phyloP scores from a whole-genome alignment of 306 rosid genomes.

The Pterocarpus santalinus region DNA sequence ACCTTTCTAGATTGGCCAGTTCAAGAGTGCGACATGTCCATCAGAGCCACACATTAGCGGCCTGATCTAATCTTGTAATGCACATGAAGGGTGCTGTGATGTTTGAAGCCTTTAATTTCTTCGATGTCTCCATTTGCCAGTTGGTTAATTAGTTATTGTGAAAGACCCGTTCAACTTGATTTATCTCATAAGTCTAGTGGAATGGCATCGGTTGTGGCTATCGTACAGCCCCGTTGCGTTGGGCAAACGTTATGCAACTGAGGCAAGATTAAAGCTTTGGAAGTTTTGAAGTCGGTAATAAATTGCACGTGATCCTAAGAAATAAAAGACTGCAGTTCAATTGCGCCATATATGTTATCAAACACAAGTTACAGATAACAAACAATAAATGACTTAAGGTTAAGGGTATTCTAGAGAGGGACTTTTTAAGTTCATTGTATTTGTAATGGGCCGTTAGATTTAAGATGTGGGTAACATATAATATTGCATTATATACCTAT shows the following conservation, averaged over 20 bases:
- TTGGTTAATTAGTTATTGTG: background rate
- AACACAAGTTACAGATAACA: background rate
- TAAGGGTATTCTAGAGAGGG: background rate
- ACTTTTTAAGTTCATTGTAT: constrained; percentile 1
- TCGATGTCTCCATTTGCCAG: background rate
- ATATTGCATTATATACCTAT: too few species aligned
- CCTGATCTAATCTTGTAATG: constrained; percentile 23
- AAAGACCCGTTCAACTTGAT: background rate
- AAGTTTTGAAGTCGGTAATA: background rate
- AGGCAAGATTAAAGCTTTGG: background rate
- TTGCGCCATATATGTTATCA: background rate
- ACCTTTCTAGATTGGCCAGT: constrained; percentile 18
- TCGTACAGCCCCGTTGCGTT: background rate
- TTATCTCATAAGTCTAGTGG: background rate
- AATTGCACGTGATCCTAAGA: background rate
- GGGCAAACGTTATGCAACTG: background rate
- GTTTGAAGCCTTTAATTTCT: background rate
- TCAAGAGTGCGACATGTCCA: constrained; percentile 32
- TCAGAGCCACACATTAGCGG: background rate
- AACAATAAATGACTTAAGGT: too few species aligned
- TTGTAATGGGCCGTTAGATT: background rate
- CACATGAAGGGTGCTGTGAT: background rate
- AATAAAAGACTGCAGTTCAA: background rate
- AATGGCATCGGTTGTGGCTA: constrained; percentile 4
- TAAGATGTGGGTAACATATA: background rate